Base-by-base conservation (phyloP, 2,329 filamentous ascomycete genomes). In the Diaporthe aspalathi region DNA sequence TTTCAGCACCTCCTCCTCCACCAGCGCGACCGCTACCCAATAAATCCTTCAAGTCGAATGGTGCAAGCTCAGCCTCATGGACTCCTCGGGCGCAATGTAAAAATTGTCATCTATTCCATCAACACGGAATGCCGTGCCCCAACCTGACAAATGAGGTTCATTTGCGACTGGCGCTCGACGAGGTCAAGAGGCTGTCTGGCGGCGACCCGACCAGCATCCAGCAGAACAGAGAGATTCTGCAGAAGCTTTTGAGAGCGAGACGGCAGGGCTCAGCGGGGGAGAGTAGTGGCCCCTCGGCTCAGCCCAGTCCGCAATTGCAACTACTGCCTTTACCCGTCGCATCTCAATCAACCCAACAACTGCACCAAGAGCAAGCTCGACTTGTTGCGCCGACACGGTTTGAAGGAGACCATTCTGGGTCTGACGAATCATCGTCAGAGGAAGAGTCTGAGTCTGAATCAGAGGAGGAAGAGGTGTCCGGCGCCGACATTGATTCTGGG, bases 51-150 rank as follows among this genome's bases (percentile, higher is more conserved):
- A n/a, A 52, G 17, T 35, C 53, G 17, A 32, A 50, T 12, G 49
- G 47, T 17, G 50, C 62, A 6, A 63, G 47, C 54, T 49, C 38
- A 8, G 45, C 35, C 43, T 43, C 47, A 77, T 74, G 84, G 6
- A 86, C 87, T 11, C 88, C 89, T 2, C 83, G 86, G 2, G 90
- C 92, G 75, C 80, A 86, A 74, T 93, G 91, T 78, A 86, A 86
- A 8, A 83, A 92, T 8, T 93, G 91, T 73, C 90, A 90, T 20
- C 84, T 89, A 27, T 87, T 88, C 1, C 90, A 92, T 76, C 90
- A 89, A 3, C 77, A 83, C 67, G 79, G 81, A 1, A 84, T 87
- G 40, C 85, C 84, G 11, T 93, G 91, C 76, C 88, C 90, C 17
- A 88, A 91, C 76, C 84, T 93, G 66, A 83, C 83, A 68, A 89